These are phyloP conservation scores for Cubamyces lactineus DNA, from an alignment of 768 basidiomycete genomes.

Conservation along the genomic window DNA sequence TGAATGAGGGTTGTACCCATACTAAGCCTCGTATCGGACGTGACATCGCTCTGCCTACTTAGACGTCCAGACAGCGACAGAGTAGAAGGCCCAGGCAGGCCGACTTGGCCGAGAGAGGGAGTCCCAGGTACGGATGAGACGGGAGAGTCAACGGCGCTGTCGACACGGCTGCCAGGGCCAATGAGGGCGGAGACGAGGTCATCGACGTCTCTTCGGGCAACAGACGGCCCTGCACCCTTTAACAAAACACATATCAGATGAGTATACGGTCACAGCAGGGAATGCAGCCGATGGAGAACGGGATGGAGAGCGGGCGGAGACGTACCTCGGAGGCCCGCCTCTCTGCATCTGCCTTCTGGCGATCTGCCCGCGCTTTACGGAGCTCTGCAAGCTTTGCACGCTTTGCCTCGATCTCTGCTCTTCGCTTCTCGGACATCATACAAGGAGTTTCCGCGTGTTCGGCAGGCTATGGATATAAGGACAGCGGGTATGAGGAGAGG, in stretches of 20 bases:
- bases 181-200: constrained; percentile 68
- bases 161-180: constrained; percentile 48
- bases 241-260: too few relatives aligned
- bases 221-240: constrained; percentile 45
- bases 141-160: constrained; percentile 70
- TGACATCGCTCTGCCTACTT: constrained; percentile 72
- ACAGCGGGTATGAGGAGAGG: background rate
- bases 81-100: constrained; percentile 41
- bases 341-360: constrained; percentile 59
- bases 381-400: constrained; percentile 85
- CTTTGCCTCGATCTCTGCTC: constrained; percentile 92
- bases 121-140: constrained; percentile 73
- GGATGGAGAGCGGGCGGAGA: background rate
- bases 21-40: constrained; percentile 47
- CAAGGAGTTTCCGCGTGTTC: background rate
- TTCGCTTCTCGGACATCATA: constrained; percentile 61
- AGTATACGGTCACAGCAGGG: too few relatives aligned
- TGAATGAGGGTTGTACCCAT: constrained; percentile 50
- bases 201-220: constrained; percentile 62
- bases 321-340: constrained; percentile 28
- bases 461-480: background rate
- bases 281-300: too few relatives aligned
- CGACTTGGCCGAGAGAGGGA: constrained; percentile 49
- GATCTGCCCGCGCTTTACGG: constrained; percentile 72
- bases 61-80: constrained; percentile 58